A percentile compares a stretch with the other conserved stretches of the same genome.
phyloP scores from a whole-genome alignment of 805 yeast species.

The Helenozyma rhizophorensis region DNA sequence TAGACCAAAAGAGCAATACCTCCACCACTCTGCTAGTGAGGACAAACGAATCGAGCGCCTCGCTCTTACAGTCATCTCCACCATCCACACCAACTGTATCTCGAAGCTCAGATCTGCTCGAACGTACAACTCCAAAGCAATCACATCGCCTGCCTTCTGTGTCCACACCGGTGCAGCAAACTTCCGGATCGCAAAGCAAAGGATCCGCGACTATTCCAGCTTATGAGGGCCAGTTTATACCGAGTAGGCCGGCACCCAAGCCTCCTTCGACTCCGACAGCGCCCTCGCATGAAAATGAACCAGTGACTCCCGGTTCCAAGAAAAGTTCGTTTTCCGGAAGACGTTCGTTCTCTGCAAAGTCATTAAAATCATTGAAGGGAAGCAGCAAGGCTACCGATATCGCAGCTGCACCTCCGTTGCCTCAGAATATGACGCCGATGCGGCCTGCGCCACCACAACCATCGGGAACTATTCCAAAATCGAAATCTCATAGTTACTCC shows the following conservation, averaged over 20 bases:
- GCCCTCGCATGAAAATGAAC: too few relatives aligned
- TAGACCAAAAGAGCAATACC: constrained; percentile 8
- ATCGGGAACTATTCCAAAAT: constrained; percentile 30
- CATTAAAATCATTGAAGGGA: constrained; percentile 23
- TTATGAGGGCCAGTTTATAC: constrained; percentile 47
- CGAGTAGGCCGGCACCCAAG: constrained; percentile 66
- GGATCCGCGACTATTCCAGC: constrained; percentile 1
- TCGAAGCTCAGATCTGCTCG: constrained; percentile 10
- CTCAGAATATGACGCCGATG: constrained; percentile 1
- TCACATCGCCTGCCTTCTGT: background rate
- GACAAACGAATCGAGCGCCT: constrained; percentile 15
- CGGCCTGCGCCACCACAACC: constrained; percentile 6
- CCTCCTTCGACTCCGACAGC: constrained; percentile 32
- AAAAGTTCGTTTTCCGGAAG: constrained; percentile 21
- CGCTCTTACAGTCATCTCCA: constrained; percentile 24
- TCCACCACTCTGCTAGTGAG: constrained; percentile 1
- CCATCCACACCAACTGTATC: constrained; percentile 24
- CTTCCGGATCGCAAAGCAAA: background rate
- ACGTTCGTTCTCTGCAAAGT: constrained; percentile 36
- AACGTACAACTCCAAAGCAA: constrained; percentile 7
- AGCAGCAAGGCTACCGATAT: constrained; percentile 6
- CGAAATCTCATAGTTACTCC: constrained; percentile 38
- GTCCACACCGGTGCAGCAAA: background rate
- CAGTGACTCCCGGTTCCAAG: background rate
- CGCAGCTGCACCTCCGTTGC: constrained; percentile 18